These are phyloP conservation scores for Fusarium protoensiforme DNA, from an alignment of 2,329 filamentous ascomycete species.

Conservation along the genomic window DNA sequence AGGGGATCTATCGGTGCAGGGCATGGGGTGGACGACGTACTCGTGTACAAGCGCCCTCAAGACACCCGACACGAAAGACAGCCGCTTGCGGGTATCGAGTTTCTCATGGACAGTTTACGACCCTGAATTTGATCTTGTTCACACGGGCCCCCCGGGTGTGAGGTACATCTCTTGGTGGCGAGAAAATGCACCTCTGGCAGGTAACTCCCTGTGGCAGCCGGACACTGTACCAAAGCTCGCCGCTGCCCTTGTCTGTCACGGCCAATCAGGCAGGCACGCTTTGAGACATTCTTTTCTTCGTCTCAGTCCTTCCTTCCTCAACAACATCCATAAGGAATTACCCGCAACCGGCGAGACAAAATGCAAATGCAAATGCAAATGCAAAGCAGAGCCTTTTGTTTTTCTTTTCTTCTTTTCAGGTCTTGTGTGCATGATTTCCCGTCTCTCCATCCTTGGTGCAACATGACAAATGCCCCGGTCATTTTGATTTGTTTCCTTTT, in stretches of 20 bases:
- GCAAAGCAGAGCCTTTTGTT: background rate
- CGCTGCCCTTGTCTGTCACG: background rate
- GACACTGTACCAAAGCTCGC: constrained; percentile 14
- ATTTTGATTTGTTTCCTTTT: background rate
- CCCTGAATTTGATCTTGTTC: background rate
- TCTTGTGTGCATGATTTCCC: background rate
- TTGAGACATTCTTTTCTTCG: constrained; percentile 16
- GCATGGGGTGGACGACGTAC: background rate
- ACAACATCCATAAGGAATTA: background rate
- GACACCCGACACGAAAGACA: background rate
- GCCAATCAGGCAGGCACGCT: constrained; percentile 6
- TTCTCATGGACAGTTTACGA: background rate
- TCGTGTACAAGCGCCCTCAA: background rate
- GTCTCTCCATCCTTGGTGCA: background rate
- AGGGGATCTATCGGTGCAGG: constrained; percentile 2
- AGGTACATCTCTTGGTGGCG: background rate
- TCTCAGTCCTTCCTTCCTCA: constrained; percentile 11
- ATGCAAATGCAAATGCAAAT: background rate
- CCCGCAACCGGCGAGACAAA: constrained; percentile 12
- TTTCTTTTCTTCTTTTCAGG: background rate
- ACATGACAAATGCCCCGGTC: background rate
- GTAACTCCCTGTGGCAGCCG: background rate
- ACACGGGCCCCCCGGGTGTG: background rate
- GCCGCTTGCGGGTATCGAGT: constrained; percentile 18
- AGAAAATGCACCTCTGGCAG: constrained; percentile 2